Evolutionary conservation across 208 protist species (phyloP), one percentile per base, ranked within the genome.

Genomic region (Trypanosoma brucei): DNA sequence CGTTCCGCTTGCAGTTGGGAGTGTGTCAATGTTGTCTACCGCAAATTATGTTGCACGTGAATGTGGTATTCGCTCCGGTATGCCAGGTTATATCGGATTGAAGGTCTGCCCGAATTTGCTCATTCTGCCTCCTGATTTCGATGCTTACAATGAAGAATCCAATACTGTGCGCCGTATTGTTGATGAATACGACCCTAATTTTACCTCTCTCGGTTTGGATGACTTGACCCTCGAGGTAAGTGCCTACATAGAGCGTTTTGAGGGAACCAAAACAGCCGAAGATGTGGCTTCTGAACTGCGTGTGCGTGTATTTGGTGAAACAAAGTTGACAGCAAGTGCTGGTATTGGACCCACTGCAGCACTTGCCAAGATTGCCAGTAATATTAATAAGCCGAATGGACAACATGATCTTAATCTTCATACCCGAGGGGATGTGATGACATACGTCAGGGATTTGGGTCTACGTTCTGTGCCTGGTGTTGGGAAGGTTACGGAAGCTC

Each of bases 11-110:
- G 22, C 22, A 30, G 94, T 98, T 1, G 97, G 97, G 44, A 80
- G 85, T 48, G 71, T 77, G 62, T 68, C 78, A 46, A 98, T 98
- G 97, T 81, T 98, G 6, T 87, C 76, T 35, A 98, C 97, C 22
- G 86, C 91, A 0, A 98, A 97, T 79, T 98, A 98, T 76, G 85
- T 93, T 48, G 97, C 97, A 9, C 81, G 97, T 30, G 79, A 95
- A 76, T 98, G 91, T 77, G 97, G 97, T 36, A 95, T 98, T 34
- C 88, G 97, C 42, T 89, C 86, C 33, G 97, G 95, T 7, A 98
- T 98, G 97, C 94, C 96, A 0, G 96, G 96, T 30, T 98, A 95
- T 72, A 97, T 98, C 62, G 94, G 82, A 38, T 62, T 75, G 55
- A 82, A 88, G 59, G 78, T 97, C 14, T 98, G 94, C 65, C 91